A percentile compares a stretch with the other conserved stretches of the same genome.
These are phyloP conservation scores for Neobulgaria alba DNA, from an alignment of 2,329 filamentous ascomycete genomes.

Conservation along the genomic window DNA sequence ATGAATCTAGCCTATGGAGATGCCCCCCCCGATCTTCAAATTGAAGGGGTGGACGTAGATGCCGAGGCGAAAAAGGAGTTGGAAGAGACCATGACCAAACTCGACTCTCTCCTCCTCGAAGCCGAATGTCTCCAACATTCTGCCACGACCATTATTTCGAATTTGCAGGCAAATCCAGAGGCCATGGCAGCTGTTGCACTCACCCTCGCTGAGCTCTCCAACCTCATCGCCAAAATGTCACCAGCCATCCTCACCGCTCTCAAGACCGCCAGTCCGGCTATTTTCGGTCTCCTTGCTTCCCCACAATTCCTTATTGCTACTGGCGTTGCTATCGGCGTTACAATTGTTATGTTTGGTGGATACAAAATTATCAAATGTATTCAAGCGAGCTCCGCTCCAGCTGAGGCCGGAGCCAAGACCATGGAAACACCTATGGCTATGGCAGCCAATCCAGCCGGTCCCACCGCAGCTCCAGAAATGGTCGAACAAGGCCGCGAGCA, in stretches of 20 bases:
- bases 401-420: constrained; percentile 16
- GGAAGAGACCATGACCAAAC: constrained; percentile 60
- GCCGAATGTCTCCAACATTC: constrained; percentile 83
- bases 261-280: constrained; percentile 73
- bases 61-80: constrained; percentile 45
- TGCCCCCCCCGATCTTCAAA: constrained; percentile 58
- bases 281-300: constrained; percentile 77
- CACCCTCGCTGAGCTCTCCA: constrained; percentile 83
- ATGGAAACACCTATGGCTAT: constrained; percentile 24
- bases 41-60: constrained; percentile 2
- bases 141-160: constrained; percentile 72
- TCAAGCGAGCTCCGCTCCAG: constrained; percentile 31
- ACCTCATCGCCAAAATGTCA: constrained; percentile 72
- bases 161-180: constrained; percentile 75
- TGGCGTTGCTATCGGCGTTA: constrained; percentile 83
- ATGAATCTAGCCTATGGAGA: constrained; percentile 90
- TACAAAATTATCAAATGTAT: constrained; percentile 97
- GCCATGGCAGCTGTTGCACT: constrained; percentile 90
- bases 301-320: constrained; percentile 94
- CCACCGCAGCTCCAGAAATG: background rate
- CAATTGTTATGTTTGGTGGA: constrained; percentile 88
- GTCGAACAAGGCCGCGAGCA: constrained; percentile 5
- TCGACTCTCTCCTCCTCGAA: constrained; percentile 74
- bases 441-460: constrained; percentile 25
- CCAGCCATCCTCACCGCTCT: constrained; percentile 68